Base-by-base conservation (phyloP, 345 rosid genomes). In the Theobroma cacao region DNA sequence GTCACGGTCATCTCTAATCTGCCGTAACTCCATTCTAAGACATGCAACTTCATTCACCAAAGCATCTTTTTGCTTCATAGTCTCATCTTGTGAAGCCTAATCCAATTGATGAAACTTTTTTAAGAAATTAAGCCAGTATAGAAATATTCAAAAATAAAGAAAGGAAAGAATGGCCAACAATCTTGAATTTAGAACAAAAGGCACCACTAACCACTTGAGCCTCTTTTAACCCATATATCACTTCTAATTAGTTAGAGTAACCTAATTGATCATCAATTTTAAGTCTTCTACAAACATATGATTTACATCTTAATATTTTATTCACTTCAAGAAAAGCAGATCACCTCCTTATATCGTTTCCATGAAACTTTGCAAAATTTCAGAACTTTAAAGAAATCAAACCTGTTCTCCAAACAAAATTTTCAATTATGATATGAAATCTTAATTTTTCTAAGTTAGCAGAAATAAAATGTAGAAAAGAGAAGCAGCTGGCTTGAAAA, bases 21-120 rank as follows among this genome's bases (percentile, higher is more conserved):
- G 92, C 71, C 87, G 93, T 78, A 91, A 80, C 81, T 96, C 98
- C 18, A 86, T 84, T 82, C 87, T 89, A 75, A 94, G 87, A 69
- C 87, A 79, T 31, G 93, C 84, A 73, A 90, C 90, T 85, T 94
- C 95, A 48, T 78, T 92, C 74, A 90, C 75, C 83, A 94, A 78
- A 67, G 80, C 83, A 70, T 89, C 91, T 83, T 91, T 96, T 55
- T 92, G 97, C 83, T 88, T 90, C 75, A 83, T 67, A 74, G 80
- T 89, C 56, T 93, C 97, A 30, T 94, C 95, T 80, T 88, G 91
- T 77, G 95, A 89, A 81, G 85, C 92, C 99, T 95, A 83, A 68
- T 60, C 31, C 65, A 65, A 43, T 30, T 47, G 62, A 75, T 75
- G 56, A 36, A 80, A 31, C 38, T n/a, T 72, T 65, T 66, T 18